Evolutionary conservation across 257 asterid species (phyloP).

Genomic region (Perilla frutescens): DNA sequence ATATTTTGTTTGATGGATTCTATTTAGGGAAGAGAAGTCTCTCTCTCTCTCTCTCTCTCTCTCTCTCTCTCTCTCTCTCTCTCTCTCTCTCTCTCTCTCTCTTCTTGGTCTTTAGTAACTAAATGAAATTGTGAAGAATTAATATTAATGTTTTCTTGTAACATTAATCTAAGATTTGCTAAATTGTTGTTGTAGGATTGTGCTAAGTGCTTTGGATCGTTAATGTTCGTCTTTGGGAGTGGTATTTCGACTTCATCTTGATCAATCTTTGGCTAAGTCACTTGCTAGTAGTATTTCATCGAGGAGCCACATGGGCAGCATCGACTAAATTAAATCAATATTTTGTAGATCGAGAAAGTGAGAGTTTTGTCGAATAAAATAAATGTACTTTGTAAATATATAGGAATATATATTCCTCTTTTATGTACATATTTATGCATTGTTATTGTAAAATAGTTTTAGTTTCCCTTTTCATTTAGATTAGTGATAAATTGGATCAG

Average conservation of each 20-base stretch:
- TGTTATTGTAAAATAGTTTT: not conserved
- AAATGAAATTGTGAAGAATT: not conserved
- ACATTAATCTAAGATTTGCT: conserved; percentile 2
- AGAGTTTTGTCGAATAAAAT: conserved; percentile 4
- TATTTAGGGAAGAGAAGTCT: too few species aligned
- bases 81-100: too few species aligned
- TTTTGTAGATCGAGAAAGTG: conserved; percentile 21
- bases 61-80: too few species aligned
- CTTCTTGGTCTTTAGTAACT: too few species aligned
- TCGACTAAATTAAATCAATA: not conserved
- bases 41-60: too few species aligned
- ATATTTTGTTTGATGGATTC: too few species aligned
- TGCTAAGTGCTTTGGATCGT: conserved; percentile 51
- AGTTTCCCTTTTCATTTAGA: conserved; percentile 8
- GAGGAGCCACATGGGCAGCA: too few species aligned
- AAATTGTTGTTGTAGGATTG: conserved; percentile 37
- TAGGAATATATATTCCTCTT: not conserved
- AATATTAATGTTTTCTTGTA: too few species aligned
- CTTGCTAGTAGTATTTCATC: too few species aligned
- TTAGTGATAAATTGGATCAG: too few species aligned
- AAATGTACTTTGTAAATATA: conserved; percentile 4
- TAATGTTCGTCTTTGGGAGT: not conserved
- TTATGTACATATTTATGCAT: conserved; percentile 17
- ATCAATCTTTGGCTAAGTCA: too few species aligned
- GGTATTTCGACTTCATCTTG: not conserved